Evolutionary conservation across 2,329 filamentous ascomycete species (phyloP), one percentile per base, ranked within the genome.

Genomic region (Fusarium vanettenii): DNA sequence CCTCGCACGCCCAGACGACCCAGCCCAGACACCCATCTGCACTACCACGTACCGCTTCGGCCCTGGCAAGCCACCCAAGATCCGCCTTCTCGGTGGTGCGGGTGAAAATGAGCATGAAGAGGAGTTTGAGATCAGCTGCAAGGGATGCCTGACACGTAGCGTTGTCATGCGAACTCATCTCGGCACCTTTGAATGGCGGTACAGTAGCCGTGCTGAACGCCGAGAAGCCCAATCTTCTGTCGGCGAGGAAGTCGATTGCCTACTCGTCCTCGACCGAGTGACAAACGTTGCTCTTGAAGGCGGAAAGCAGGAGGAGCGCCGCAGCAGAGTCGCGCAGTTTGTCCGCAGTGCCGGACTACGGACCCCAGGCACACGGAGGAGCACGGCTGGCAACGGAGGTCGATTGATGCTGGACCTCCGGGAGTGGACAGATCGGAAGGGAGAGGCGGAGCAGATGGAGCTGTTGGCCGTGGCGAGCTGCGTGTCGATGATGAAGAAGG

Each of bases 401-500:
- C 80, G 86, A 43, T 75, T 89, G 72, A 81, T 84, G 79, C 70
- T 87, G 66, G 86, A 87, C 68, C 70, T 87, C 71, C 57, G 78
- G 3, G 79, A 79, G 64, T 85, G 83, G 81, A 68, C 66, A 27
- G 82, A 79, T 9, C 39, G 65, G 4, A 85, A 84, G 75, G 80
- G 77, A 8, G 81, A 82, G 52, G 74, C 64, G 4, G 76, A 76
- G 57, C 80, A 88, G 76, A 80, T 88, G 68, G 84, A 89, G 75
- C 82, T 85, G n/a, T 71, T 92, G 22, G 84, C 88, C 11, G 85
- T 92, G 20, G 86, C 87, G 50, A 91, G 88, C 18, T 90, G 87
- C 67, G 74, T 92, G 66, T 80, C 87, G 18, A 91, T 93, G 90
- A 79, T 92, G 74, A 92, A 92, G 86, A 90, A 88, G 81, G 91